phyloP scores from a whole-genome alignment of 2,329 filamentous ascomycete species.

The Podosphaera fusca region DNA sequence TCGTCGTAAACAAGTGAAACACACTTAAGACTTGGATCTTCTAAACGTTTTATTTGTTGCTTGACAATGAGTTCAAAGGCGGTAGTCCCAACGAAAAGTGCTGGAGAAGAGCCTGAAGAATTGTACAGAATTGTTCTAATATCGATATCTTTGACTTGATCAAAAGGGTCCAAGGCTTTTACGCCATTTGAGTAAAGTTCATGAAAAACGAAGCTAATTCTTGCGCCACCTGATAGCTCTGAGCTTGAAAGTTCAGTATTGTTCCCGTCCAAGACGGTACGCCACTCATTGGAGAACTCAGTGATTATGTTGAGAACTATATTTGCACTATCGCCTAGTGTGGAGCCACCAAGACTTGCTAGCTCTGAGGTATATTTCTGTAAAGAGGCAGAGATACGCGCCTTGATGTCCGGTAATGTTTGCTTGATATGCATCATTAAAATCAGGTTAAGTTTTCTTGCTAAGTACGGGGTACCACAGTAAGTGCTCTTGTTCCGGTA shows the following conservation, averaged over 20 bases:
- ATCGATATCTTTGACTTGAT: constrained; percentile 89
- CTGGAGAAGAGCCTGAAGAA: constrained; percentile 92
- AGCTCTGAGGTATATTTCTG: constrained; percentile 80
- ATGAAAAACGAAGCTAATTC: constrained; percentile 98
- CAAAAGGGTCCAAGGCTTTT: constrained; percentile 94
- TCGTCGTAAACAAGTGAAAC: constrained; percentile 95
- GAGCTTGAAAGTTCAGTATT: constrained; percentile 87
- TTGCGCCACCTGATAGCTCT: constrained; percentile 84
- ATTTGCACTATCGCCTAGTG: constrained; percentile 88
- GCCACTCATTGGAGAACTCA: constrained; percentile 94
- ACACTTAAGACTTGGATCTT: constrained; percentile 93
- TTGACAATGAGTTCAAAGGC: constrained; percentile 99
- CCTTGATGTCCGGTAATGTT: constrained; percentile 95
- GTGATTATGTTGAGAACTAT: constrained; percentile 98
- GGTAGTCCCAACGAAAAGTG: constrained; percentile 87
- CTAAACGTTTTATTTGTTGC: constrained; percentile 88
- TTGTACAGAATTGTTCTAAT: constrained; percentile 96
- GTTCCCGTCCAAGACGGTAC: constrained; percentile 86
- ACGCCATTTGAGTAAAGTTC: constrained; percentile 94
- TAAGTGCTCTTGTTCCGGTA: constrained; percentile 98
- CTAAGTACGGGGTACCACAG: constrained; percentile 92
- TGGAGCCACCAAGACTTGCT: constrained; percentile 64
- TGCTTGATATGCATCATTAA: constrained; percentile 99
- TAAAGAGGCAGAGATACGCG: constrained; percentile 76
- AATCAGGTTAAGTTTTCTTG: constrained; percentile 90